phyloP scores from a whole-genome alignment of 163 green algal genomes.

The Prototheca wickerhamii region DNA sequence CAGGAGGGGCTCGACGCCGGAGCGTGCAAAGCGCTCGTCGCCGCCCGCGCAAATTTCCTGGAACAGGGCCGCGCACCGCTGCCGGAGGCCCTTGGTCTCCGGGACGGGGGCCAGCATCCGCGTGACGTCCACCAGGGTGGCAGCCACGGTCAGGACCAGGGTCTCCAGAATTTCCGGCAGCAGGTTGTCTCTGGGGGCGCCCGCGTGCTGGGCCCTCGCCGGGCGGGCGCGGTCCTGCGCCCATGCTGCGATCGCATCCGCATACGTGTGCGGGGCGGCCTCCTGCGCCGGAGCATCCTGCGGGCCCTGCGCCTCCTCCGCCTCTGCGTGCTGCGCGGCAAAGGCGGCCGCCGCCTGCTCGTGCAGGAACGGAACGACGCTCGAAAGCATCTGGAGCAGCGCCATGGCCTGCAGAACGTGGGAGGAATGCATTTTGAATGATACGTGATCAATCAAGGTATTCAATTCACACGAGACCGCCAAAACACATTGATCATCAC shows the following conservation, averaged over 20 bases:
- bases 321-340: too few relatives aligned
- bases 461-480: neutral
- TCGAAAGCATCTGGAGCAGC: neutral
- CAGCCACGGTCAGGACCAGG: neutral
- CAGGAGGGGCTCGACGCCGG: neutral
- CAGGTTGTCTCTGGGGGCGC: too few relatives aligned
- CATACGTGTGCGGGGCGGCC: too few relatives aligned
- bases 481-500: neutral
- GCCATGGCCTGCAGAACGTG: constrained; percentile 1
- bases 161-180: neutral
- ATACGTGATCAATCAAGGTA: too few relatives aligned
- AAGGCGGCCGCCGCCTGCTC: neutral
- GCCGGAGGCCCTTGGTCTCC: neutral
- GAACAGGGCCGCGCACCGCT: neutral
- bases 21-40: neutral
- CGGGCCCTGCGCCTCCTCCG: too few relatives aligned
- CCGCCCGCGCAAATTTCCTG: neutral
- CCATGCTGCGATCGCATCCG: too few relatives aligned
- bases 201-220: too few relatives aligned
- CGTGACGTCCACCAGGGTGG: neutral
- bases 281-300: too few relatives aligned
- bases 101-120: neutral
- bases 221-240: too few relatives aligned
- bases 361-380: neutral
- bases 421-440: too few relatives aligned